A percentile compares a stretch with the other conserved stretches of the same genome.
Conservation (phyloP, 129 eudicot species). For the Artemisia tridentata region DNA sequence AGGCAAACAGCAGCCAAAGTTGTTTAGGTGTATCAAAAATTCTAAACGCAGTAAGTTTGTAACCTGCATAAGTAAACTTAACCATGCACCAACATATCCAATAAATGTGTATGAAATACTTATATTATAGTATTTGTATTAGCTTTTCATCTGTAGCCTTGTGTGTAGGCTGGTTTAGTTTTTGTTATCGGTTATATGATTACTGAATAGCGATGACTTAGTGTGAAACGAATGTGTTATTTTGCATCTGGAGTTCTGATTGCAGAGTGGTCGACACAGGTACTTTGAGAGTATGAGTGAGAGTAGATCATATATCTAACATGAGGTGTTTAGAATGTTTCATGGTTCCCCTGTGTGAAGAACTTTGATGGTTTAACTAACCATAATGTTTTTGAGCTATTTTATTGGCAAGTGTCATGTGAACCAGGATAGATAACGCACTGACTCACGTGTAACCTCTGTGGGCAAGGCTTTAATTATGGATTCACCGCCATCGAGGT, state of each 20-base stretch:
- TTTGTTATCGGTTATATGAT: not conserved
- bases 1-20: too few relatives aligned
- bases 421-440: too few relatives aligned
- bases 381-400: too few relatives aligned
- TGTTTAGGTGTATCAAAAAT: too few relatives aligned
- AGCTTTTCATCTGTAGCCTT: not conserved
- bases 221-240: not conserved
- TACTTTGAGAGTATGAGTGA: not conserved
- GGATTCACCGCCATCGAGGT: too few relatives aligned
- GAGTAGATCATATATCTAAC: not conserved
- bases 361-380: not conserved
- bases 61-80: too few relatives aligned
- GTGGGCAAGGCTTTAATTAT: too few relatives aligned
- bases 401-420: too few relatives aligned
- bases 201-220: not conserved
- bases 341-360: conserved; percentile 10
- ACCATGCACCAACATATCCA: too few relatives aligned
- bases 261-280: conserved; percentile 17
- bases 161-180: not conserved
- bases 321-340: conserved; percentile 15
- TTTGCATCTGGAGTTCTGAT: conserved; percentile 2
- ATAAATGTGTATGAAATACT: not conserved
- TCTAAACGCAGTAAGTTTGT: too few relatives aligned
- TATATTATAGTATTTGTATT: not conserved
- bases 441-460: too few relatives aligned